phyloP scores from a whole-genome alignment of 148 eudicot genomes.

The Euryodendron excelsum region DNA sequence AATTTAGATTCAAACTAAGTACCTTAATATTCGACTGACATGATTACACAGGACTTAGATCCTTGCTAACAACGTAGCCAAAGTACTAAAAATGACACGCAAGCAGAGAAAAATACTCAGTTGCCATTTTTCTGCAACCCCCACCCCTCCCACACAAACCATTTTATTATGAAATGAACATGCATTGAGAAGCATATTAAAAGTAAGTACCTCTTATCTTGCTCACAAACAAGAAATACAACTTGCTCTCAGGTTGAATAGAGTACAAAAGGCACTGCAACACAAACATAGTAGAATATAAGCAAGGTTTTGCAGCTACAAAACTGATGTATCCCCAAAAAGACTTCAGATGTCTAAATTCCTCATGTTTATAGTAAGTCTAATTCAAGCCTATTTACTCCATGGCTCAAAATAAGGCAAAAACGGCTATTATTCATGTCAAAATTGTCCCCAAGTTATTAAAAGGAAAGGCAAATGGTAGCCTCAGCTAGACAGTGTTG shows the following conservation, averaged over 20 bases:
- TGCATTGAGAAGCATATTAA: too few species aligned
- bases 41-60: too few species aligned
- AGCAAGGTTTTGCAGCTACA: neutral
- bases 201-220: slow-evolving; percentile 30
- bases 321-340: neutral
- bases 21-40: too few species aligned
- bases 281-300: neutral
- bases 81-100: too few species aligned
- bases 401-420: neutral
- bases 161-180: too few species aligned
- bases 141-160: too few species aligned
- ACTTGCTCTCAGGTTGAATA: slow-evolving; percentile 33
- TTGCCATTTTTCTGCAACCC: too few species aligned
- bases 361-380: neutral
- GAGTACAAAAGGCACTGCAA: slow-evolving; percentile 51
- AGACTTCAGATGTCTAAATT: neutral
- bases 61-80: too few species aligned
- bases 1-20: too few species aligned
- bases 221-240: slow-evolving; percentile 14
- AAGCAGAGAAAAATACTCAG: too few species aligned
- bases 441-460: neutral
- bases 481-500: neutral
- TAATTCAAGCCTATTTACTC: too few species aligned
- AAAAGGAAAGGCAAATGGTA: neutral
- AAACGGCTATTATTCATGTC: neutral